Base-by-base conservation (phyloP, 495 filamentous ascomycete genomes). In the Aspergillus nanangensis region DNA sequence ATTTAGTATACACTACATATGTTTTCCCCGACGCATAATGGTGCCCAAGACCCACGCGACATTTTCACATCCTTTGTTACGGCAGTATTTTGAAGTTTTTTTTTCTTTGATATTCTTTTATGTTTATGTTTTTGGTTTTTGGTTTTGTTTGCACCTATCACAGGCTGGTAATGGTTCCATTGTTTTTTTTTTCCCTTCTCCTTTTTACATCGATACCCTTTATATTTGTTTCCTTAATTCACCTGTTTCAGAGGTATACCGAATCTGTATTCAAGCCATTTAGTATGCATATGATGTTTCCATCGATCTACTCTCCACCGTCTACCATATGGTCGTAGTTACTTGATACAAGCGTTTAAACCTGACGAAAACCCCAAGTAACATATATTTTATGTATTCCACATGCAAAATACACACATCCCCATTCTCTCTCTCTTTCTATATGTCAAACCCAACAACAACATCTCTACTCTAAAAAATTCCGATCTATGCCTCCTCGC, bases 141-240 rank as follows among this genome's bases (percentile, higher is more conserved):
- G 4, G 13, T 34, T 32, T 4, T 44, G 29, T 25, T 22, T 31
- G 41, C 41, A 21, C 20, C 34, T 15, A 5, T 27, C 19, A 19
- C 22, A 14, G 22, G 21, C 38, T 41, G 21, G 14, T 19, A 41
- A 15, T n/a, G 38, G 38, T 13, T 25, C 31, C 47, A 27, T 44
- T 22, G 41, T 53, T 44, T 52, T 34, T 55, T 15, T 53, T n/a
- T n/a, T n/a, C n/a, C n/a, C n/a, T n/a, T n/a, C n/a, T n/a, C n/a
- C n/a, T n/a, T 46, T 44, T 59, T 58, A 39, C 55, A 62, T 66
- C 61, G 63, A 65, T 66, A 66, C 62, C 61, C 63, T 65, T 57
- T 68, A 50, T 50, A 34, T 52, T 48, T 49, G 3, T 13, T 22
- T 5, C 27, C 47, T 17, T 34, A 32, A 39, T 50, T 24, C 46